A percentile compares a stretch with the other conserved stretches of the same genome.
phyloP scores from a whole-genome alignment of 306 rosid genomes.

The Vigna mungo region DNA sequence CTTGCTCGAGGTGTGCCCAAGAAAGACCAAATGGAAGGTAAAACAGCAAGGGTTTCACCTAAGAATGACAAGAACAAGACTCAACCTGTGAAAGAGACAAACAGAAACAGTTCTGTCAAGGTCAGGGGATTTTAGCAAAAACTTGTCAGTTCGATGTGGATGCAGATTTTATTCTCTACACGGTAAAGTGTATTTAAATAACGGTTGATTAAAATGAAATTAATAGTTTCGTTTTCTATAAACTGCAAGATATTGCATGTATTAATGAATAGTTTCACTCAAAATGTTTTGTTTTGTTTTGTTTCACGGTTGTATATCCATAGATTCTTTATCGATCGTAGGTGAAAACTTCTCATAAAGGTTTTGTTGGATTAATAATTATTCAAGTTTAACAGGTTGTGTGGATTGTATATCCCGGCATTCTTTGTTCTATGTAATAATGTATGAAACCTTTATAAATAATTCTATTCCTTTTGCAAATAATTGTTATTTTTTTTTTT shows the following conservation, averaged over 20 bases:
- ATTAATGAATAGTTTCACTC: too few relatives aligned
- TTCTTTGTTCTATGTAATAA: conserved; percentile 40
- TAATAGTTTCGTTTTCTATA: conserved; percentile 34
- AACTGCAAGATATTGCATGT: conserved; percentile 32
- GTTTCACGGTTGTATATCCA: conserved; percentile 38
- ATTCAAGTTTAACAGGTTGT: conserved; percentile 19
- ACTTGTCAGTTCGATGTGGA: conserved; percentile 38
- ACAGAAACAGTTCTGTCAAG: conserved; percentile 53
- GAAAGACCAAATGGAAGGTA: conserved; percentile 50
- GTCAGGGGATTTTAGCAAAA: conserved; percentile 50
- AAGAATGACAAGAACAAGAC: conserved; percentile 54
- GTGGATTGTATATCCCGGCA: conserved; percentile 36
- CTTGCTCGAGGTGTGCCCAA: conserved; percentile 41
- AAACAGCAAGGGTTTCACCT: conserved; percentile 46
- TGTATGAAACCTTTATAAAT: conserved; percentile 32
- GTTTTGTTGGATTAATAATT: conserved; percentile 34
- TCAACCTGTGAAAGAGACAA: conserved; percentile 50
- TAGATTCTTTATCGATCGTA: conserved; percentile 13
- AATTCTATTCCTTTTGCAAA: conserved; percentile 24
- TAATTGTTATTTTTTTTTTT: neutral
- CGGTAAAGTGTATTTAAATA: conserved; percentile 42
- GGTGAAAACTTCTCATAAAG: neutral
- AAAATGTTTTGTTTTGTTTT: conserved; percentile 28
- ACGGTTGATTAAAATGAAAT: conserved; percentile 32
- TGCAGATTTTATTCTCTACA: conserved; percentile 28